phyloP scores from a whole-genome alignment of 1,284 basidiomycete species.

The Ustilago nuda region DNA sequence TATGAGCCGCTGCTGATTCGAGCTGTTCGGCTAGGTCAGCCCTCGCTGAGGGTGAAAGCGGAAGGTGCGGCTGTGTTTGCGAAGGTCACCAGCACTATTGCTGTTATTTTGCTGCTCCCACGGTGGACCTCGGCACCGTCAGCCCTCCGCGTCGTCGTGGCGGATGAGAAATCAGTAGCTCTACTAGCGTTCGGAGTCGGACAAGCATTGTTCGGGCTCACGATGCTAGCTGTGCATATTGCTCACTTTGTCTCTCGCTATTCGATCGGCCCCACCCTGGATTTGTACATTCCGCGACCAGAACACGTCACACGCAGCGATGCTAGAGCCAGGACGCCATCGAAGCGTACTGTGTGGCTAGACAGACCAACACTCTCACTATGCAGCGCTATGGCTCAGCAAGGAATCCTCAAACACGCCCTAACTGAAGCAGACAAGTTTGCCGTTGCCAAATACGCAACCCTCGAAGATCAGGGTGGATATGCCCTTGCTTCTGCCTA shows the following conservation, averaged over 20 bases:
- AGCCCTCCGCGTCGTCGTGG: not conserved
- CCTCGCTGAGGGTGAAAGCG: conserved; percentile 56
- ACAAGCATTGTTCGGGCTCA: conserved; percentile 54
- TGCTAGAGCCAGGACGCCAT: not conserved
- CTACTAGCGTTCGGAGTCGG: conserved; percentile 63
- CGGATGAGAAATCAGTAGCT: conserved; percentile 26
- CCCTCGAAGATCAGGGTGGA: conserved; percentile 65
- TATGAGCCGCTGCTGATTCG: conserved; percentile 63
- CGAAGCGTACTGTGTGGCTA: conserved; percentile 16
- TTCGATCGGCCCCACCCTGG: conserved; percentile 81
- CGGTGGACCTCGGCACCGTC: conserved; percentile 5
- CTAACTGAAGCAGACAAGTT: conserved; percentile 96
- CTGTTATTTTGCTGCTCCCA: conserved; percentile 21
- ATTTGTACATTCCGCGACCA: conserved; percentile 72
- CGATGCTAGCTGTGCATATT: conserved; percentile 32
- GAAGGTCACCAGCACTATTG: conserved; percentile 54
- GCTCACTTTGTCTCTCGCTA: conserved; percentile 71
- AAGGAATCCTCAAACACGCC: conserved; percentile 91
- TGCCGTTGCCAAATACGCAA: conserved; percentile 59
- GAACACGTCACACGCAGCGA: not conserved
- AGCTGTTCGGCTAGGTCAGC: conserved; percentile 47
- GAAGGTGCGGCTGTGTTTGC: conserved; percentile 58
- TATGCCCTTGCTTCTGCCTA: conserved; percentile 68
- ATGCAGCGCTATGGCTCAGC: conserved; percentile 82
- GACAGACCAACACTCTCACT: conserved; percentile 69